Base-by-base conservation (phyloP, 2,329 filamentous ascomycete genomes). In the Alternaria viburni region DNA sequence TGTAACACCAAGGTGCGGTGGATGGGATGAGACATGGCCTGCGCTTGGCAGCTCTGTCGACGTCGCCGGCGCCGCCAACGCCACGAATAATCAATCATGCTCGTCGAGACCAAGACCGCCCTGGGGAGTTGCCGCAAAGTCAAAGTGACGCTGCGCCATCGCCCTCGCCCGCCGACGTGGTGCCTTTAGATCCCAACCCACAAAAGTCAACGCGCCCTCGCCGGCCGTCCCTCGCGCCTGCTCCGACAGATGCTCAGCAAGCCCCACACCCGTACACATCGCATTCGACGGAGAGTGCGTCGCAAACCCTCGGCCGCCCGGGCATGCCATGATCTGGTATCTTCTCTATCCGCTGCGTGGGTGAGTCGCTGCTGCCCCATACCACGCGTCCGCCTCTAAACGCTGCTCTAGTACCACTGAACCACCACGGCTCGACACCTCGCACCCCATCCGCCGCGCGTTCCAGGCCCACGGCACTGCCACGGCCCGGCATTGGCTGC, bases 301-400 rank as follows among this genome's bases (percentile, higher is more conserved):
- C 74, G 69, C 69, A 73, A 74, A 68, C 66, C 59, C 67, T 59
- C 64, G 61, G 69, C 70, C 68, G 69, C 55, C 60, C 56, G 71
- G 67, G 69, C 66, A 76, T 77, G 73, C 69, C 70, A 85, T 92
- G 90, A 90, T 92, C 81, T 92, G 90, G 90, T 92, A 91, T 83
- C 81, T 93, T 55, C 83, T 93, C 69, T 93, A 91, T 82, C 91
- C 91, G 75, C 84, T 93, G 70, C 86, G 91, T 86, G 90, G 91
- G 90, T 92, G 81, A 80, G 90, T 68, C 25, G 32, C 21, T 50
- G 49, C 57, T 15, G 54, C 32, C 36, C 26, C 36, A 44, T 8
- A 12, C 25, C 12, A 19, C 44, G 9, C n/a, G 25, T 44, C 54
- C 41, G 59, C 51, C 67, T 58, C 69, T 75, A 57, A 75, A 63